Conservation (phyloP, 192 early-diverging fungal species). For the Piromyces sp. region DNA sequence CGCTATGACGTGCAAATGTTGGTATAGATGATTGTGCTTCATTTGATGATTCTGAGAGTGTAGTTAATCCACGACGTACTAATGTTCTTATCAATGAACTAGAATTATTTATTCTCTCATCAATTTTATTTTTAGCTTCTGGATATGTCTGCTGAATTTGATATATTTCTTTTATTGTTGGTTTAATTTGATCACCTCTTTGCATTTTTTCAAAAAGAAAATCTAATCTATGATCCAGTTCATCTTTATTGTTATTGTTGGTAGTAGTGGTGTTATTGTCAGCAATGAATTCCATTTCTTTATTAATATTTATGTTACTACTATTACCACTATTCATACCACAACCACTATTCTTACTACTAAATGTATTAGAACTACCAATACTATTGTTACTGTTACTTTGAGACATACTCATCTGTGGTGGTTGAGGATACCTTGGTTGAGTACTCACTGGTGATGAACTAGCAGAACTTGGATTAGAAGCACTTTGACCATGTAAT, state of each 20-base stretch:
- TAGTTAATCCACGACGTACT: conserved; percentile 4
- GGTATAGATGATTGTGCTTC: not conserved
- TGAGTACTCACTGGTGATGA: conserved; percentile 6
- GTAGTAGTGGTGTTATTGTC: not conserved
- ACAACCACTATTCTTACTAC: not conserved
- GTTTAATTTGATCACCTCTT: conserved; percentile 44
- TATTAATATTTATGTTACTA: not conserved
- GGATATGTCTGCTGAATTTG: conserved; percentile 58
- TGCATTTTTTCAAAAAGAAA: conserved; percentile 58
- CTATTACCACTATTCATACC: not conserved
- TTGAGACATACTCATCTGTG: not conserved
- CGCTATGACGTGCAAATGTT: not conserved
- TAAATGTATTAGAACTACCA: not conserved
- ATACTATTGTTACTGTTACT: not conserved
- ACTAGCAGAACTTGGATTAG: conserved; percentile 3
- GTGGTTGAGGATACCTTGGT: not conserved
- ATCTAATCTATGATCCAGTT: conserved; percentile 42
- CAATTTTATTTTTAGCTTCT: conserved; percentile 36
- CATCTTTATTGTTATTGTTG: conserved; percentile 17
- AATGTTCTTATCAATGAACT: conserved; percentile 8
- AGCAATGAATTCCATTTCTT: not conserved
- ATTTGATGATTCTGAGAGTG: not conserved
- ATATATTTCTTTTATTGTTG: conserved; percentile 58
- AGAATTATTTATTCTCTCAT: conserved; percentile 29
- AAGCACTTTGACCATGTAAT: conserved; percentile 26